Evolutionary conservation across 805 yeast species (phyloP), one percentile per base, ranked within the genome.

Genomic region (Wickerhamiella australiensis): DNA sequence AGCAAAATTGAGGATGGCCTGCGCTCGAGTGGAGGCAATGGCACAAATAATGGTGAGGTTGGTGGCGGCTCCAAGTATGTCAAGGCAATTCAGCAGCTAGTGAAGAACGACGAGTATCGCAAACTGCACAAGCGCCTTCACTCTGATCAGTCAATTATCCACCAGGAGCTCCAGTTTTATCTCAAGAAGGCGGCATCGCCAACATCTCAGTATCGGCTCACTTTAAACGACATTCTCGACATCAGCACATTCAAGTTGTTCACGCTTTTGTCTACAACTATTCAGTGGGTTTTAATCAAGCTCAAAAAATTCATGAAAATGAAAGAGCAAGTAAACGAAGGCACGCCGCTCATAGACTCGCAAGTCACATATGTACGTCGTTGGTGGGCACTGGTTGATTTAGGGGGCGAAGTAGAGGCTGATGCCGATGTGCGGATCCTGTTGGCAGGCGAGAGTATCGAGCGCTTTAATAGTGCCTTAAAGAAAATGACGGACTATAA

Each of bases 261-360:
- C 3, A 68, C 80, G 11, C 65, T 77, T 48, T 65, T 84, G 41
- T 65, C 78, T 17, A 68, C 75, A 12, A 74, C 82, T 3, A 55
- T 80, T 1, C 65, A 70, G 15, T 77, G 86, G 79, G 65, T 38
- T 35, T 31, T 27, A 12, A 4, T 6, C 4, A 23, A n/a, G 8
- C 26, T 48, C 13, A 27, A 29, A 17, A 27, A n/a, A n/a, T 27
- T 45, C 23, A 37, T 22, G 22, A 45, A 22, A 20, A 15, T 17
- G 2, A 17, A 33, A 6, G 37, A 37, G 25, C 36, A 15, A 20
- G 20, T 29, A 3, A 27, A 9, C 13, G 46, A 42, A 9, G 22
- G 22, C 13, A 7, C 40, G 17, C 15, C 26, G 1, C 8, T 29
- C 21, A 23, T 25, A 7, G 49, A 46, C 21, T 46, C 49, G 27